Evolutionary conservation across 257 asterid species (phyloP), one percentile per base, ranked within the genome.

Genomic region (Euphrasia confusa): DNA sequence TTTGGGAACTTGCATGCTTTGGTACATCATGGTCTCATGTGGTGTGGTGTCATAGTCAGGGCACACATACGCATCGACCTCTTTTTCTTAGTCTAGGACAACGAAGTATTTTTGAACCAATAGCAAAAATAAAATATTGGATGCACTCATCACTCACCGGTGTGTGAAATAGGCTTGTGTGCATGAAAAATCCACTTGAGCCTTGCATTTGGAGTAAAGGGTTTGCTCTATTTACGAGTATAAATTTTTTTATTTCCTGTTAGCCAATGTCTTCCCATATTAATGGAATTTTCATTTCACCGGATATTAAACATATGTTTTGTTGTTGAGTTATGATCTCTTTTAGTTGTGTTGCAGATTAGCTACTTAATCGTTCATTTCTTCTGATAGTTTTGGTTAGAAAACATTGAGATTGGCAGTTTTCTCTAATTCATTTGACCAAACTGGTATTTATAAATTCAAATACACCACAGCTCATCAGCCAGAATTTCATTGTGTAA

Each of bases 381-480:
- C 47, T 14, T 57, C 62, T 30, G 62, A 2, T n/a, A 53, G 55
- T 53, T 10, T 18, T 55, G 17, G 39, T 9, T 56, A 13, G 45
- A 57, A 57, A 30, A 57, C 57, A 52, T 10, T 11, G 39, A 26
- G 3, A 12, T 26, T 30, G 12, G 9, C 26, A 3, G 14, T 30
- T 13, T 33, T 57, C 17, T 60, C 18, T 10, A 39, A 18, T 39
- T 39, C 30, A 37, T 59, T 39, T 18, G 33, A 18, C 10, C 52
- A 37, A 60, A 37, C 64, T 40, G 15, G n/a, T 39, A 21, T 12
- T 12, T 27, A 61, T 61, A 27, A 27, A 45, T 24, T 61, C 5
- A 45, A 62, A 30, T 3, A n/a, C 61, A 71, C 47, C 61, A 71
- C 79, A 69, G 55, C 47, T 69, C 54, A 66, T 30, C 21, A 12